These are phyloP conservation scores for Rhododendron ferrugineum DNA, from an alignment of 148 eudicot genomes.

Conservation along the genomic window DNA sequence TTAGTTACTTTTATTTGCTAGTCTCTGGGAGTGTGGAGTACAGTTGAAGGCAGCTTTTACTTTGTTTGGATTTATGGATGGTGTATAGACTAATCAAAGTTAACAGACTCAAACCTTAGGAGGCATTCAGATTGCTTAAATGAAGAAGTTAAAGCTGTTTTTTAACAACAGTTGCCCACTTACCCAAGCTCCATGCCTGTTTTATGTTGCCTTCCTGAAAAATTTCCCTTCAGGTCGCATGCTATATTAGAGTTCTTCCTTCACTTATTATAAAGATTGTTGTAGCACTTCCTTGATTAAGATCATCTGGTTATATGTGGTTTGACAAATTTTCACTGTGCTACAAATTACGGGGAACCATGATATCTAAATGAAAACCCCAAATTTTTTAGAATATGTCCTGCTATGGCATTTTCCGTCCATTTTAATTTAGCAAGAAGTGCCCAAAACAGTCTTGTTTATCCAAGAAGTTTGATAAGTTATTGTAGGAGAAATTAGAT, in stretches of 20 bases:
- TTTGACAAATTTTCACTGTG: background rate
- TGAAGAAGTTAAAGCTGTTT: background rate
- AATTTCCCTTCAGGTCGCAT: background rate
- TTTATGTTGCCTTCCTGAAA: background rate
- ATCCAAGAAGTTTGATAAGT: background rate
- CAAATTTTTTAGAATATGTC: background rate
- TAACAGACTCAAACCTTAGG: background rate
- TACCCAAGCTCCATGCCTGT: background rate
- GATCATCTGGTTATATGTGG: background rate
- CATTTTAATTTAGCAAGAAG: background rate
- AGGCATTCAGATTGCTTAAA: background rate
- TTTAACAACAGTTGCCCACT: background rate
- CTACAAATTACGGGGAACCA: background rate
- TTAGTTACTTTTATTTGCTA: background rate
- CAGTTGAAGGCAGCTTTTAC: background rate
- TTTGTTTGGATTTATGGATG: background rate
- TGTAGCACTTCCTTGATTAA: constrained; percentile 1
- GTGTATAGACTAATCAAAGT: background rate
- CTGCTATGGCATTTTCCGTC: background rate
- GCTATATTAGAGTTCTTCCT: background rate
- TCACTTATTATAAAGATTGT: background rate
- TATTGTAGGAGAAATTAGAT: background rate
- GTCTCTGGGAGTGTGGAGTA: background rate
- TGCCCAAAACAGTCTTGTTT: background rate
- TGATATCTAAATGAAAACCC: background rate